Evolutionary conservation across 495 filamentous ascomycete genomes (phyloP).

Genomic region (Penicillium steckii): DNA sequence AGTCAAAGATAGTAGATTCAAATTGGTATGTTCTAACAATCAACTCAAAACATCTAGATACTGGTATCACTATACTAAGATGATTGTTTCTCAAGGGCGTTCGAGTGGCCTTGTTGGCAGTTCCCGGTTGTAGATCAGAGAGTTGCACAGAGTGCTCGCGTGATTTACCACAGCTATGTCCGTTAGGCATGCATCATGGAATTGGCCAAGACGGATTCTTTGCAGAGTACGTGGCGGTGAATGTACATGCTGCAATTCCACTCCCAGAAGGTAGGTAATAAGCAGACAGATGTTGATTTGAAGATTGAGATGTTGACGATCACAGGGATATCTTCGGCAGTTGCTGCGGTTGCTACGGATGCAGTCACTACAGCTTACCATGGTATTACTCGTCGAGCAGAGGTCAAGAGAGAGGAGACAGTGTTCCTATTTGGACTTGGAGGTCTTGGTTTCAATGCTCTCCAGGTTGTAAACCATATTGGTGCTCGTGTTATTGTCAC

Average conservation of each 20-base stretch:
- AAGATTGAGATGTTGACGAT: not conserved
- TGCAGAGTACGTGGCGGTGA: slow-evolving; percentile 20
- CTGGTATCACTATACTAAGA: not conserved
- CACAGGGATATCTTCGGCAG: slow-evolving; percentile 12
- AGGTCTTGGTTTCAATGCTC: slow-evolving; percentile 23
- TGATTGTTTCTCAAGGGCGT: slow-evolving; percentile 5
- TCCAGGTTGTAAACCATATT: slow-evolving; percentile 18
- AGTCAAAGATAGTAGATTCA: slow-evolving; percentile 11
- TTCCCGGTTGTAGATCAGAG: slow-evolving; percentile 18
- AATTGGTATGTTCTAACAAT: slow-evolving; percentile 4
- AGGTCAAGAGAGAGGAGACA: slow-evolving; percentile 19
- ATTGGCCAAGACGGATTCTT: slow-evolving; percentile 28
- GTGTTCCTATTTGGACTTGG: slow-evolving; percentile 22
- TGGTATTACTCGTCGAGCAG: slow-evolving; percentile 20
- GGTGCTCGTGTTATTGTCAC: slow-evolving; percentile 20
- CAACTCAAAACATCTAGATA: too few relatives aligned
- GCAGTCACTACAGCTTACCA: slow-evolving; percentile 24
- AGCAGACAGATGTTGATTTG: not conserved
- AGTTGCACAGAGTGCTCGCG: slow-evolving; percentile 21
- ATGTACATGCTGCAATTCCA: slow-evolving; percentile 18
- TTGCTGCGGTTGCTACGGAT: slow-evolving; percentile 23
- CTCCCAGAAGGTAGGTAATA: slow-evolving; percentile 12
- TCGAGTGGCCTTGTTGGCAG: slow-evolving; percentile 16
- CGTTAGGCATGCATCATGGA: slow-evolving; percentile 16
- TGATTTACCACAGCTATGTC: slow-evolving; percentile 19